Conservation (phyloP, 768 basidiomycete species). For the Podaxis rugospora region DNA sequence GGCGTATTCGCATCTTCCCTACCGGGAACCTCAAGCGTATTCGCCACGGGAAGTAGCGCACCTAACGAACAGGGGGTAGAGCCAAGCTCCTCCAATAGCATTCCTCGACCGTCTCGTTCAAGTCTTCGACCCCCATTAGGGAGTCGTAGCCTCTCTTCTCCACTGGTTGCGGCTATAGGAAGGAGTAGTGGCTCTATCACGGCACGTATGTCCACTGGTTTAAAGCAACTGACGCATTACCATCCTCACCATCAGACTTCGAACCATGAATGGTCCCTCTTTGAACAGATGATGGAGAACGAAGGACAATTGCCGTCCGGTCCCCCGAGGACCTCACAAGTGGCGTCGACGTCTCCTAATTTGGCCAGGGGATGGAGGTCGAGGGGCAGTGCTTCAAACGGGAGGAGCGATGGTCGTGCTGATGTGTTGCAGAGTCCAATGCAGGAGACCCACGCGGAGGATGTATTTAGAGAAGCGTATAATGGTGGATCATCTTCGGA, state of each 20-base stretch:
- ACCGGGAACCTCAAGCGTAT: background rate
- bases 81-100: background rate
- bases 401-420: background rate
- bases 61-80: background rate
- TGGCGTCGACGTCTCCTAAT: background rate
- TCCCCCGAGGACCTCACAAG: background rate
- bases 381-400: background rate
- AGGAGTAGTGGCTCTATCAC: background rate
- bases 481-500: background rate
- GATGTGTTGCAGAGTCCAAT: background rate
- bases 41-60: background rate
- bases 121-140: background rate
- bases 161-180: background rate
- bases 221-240: background rate
- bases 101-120: background rate
- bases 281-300: slow-evolving; percentile 69
- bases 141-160: slow-evolving; percentile 6
- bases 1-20: background rate
- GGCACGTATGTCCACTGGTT: slow-evolving; percentile 2
- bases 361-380: background rate
- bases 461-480: background rate
- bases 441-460: background rate
- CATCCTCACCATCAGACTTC: slow-evolving; percentile 14
- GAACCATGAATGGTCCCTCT: slow-evolving; percentile 58
- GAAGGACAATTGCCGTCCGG: slow-evolving; percentile 39